These are phyloP conservation scores for Leccinum pachyderme DNA, from an alignment of 1,284 basidiomycete genomes.

Conservation along the genomic window DNA sequence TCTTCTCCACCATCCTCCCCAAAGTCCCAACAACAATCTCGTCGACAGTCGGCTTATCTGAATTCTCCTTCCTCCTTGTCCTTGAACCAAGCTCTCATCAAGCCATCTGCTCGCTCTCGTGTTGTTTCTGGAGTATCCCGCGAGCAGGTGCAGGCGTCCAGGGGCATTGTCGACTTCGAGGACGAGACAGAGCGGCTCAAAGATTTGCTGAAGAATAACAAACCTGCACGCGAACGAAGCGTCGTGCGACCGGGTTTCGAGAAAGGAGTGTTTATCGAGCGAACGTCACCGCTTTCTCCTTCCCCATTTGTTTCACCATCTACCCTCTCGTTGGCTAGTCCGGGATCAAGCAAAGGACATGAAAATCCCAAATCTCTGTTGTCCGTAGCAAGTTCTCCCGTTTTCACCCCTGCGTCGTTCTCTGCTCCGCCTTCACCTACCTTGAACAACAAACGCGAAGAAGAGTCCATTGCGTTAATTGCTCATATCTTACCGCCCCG, in stretches of 20 bases:
- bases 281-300: slow-evolving; percentile 20
- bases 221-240: slow-evolving; percentile 34
- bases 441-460: slow-evolving; percentile 15
- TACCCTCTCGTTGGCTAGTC: slow-evolving; percentile 15
- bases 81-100: slow-evolving; percentile 27
- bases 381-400: slow-evolving; percentile 46
- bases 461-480: slow-evolving; percentile 35
- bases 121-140: slow-evolving; percentile 66
- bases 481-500: slow-evolving; percentile 54
- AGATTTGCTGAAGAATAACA: slow-evolving; percentile 60
- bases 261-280: slow-evolving; percentile 23
- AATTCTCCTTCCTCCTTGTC: slow-evolving; percentile 37
- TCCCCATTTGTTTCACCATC: slow-evolving; percentile 28
- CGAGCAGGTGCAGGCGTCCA: slow-evolving; percentile 53
- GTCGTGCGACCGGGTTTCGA: slow-evolving; percentile 28
- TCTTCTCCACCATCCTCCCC: slow-evolving; percentile 36
- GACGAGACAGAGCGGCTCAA: slow-evolving; percentile 74
- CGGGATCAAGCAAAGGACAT: slow-evolving; percentile 31
- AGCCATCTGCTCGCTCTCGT: slow-evolving; percentile 39
- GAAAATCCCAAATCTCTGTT: slow-evolving; percentile 40
- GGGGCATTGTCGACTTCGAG: slow-evolving; percentile 74
- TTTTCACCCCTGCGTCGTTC: slow-evolving; percentile 39
- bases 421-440: slow-evolving; percentile 46
- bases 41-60: slow-evolving; percentile 27
- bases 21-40: slow-evolving; percentile 23